phyloP scores from a whole-genome alignment of 1,284 basidiomycete species.

The Cryptococcus sp. region DNA sequence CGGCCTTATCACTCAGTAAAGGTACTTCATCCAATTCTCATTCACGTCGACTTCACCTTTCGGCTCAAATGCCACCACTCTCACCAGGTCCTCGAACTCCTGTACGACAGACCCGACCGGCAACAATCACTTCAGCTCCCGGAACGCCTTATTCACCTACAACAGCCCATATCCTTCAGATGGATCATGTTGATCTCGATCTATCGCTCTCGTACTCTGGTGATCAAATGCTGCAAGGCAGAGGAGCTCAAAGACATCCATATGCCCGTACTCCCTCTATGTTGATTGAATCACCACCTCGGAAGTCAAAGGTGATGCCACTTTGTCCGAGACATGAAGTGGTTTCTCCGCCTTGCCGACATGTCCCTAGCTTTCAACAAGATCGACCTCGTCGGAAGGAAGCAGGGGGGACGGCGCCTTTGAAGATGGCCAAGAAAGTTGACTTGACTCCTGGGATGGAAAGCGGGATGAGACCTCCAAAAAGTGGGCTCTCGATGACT shows the following conservation, averaged over 20 bases:
- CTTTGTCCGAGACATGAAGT: background rate
- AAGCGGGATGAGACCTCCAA: constrained; percentile 16
- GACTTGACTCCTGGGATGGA: constrained; percentile 20
- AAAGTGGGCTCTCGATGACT: constrained; percentile 15
- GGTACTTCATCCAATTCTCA: no score
- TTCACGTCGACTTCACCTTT: no score
- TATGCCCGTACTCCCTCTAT: background rate
- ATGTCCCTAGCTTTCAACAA: background rate
- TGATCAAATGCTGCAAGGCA: no score
- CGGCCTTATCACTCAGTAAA: no score
- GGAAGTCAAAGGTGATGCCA: background rate
- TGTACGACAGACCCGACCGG: no score
- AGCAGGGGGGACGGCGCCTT: no score
- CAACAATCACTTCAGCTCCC: constrained; percentile 6
- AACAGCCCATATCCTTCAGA: constrained; percentile 20
- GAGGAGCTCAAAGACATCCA: background rate
- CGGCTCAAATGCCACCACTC: no score
- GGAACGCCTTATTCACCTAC: constrained; percentile 20
- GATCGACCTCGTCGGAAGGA: background rate
- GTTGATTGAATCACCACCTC: background rate
- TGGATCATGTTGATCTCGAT: constrained; percentile 6
- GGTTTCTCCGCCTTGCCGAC: background rate
- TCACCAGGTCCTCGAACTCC: no score
- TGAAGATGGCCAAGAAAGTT: background rate
- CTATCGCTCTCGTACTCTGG: constrained; percentile 3